A percentile compares a stretch with the other conserved stretches of the same genome.
phyloP scores from a whole-genome alignment of 2,329 filamentous ascomycete genomes.

The Aspergillus neotritici region DNA sequence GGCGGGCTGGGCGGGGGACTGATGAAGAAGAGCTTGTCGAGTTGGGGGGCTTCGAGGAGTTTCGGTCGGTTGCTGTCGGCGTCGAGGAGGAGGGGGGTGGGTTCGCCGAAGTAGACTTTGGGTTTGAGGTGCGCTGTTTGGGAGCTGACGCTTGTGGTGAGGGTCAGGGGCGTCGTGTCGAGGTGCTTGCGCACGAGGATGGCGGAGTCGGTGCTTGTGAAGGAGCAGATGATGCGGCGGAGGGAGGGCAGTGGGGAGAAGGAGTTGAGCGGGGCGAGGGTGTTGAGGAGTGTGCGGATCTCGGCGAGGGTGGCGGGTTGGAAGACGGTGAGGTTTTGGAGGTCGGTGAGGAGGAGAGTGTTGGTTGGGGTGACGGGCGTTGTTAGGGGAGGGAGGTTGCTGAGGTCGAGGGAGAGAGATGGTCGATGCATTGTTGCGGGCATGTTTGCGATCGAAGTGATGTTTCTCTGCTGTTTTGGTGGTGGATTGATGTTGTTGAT shows the following conservation, averaged over 20 bases:
- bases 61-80: slow-evolving; percentile 32
- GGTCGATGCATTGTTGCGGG: slow-evolving; percentile 16
- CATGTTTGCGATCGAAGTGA: slow-evolving; percentile 11
- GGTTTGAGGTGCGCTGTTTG: slow-evolving; percentile 30
- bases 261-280: slow-evolving; percentile 42
- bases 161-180: slow-evolving; percentile 30
- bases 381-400: slow-evolving; percentile 40
- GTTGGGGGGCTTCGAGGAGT: slow-evolving; percentile 52
- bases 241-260: slow-evolving; percentile 48
- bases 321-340: slow-evolving; percentile 43
- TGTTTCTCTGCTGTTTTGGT: too few species aligned
- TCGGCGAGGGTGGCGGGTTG: slow-evolving; percentile 39
- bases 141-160: slow-evolving; percentile 26
- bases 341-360: slow-evolving; percentile 47
- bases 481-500: too few species aligned
- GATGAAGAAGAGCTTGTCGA: slow-evolving; percentile 62
- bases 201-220: slow-evolving; percentile 39
- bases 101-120: slow-evolving; percentile 50
- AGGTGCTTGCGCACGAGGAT: slow-evolving; percentile 40
- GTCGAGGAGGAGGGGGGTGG: slow-evolving; percentile 42
- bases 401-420: slow-evolving; percentile 43
- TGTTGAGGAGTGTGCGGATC: slow-evolving; percentile 40
- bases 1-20: slow-evolving; percentile 59
- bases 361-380: slow-evolving; percentile 45
- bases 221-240: slow-evolving; percentile 48